Conservation (phyloP, 202 grass and related monocot species). For the Zizania palustris region DNA sequence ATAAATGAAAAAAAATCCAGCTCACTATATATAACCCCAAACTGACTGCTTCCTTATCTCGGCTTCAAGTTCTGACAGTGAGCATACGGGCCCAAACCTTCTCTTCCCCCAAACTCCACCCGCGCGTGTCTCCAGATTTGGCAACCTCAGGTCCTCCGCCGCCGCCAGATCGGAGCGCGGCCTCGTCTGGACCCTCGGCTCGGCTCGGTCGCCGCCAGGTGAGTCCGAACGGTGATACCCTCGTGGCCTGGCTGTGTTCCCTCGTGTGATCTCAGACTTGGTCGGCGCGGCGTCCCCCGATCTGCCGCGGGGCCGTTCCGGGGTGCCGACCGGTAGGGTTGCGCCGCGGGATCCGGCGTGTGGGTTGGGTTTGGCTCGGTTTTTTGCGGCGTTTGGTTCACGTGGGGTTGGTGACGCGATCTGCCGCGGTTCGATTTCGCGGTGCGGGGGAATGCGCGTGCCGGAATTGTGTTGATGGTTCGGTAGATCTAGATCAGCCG, state of each 20-base stretch:
- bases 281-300: background rate
- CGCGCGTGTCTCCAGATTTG: conserved; percentile 36
- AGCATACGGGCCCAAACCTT: conserved; percentile 14
- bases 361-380: background rate
- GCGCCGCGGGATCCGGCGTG: background rate
- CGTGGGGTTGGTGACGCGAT: background rate
- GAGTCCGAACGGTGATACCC: background rate
- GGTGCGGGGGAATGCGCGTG: background rate
- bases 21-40: background rate
- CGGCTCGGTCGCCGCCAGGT: conserved; percentile 1
- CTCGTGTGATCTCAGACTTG: background rate
- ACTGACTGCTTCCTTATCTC: background rate
- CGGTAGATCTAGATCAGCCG: conserved; percentile 34
- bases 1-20: background rate
- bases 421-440: background rate
- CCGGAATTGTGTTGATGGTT: background rate
- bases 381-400: too few relatives aligned
- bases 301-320: background rate
- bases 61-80: background rate
- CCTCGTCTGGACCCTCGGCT: background rate
- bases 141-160: conserved; percentile 6
- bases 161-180: conserved; percentile 45
- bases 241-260: background rate
- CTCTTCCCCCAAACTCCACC: background rate
- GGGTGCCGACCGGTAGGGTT: background rate